These are phyloP conservation scores for Bacidia gigantensis DNA, from an alignment of 495 filamentous ascomycete species.

Conservation along the genomic window DNA sequence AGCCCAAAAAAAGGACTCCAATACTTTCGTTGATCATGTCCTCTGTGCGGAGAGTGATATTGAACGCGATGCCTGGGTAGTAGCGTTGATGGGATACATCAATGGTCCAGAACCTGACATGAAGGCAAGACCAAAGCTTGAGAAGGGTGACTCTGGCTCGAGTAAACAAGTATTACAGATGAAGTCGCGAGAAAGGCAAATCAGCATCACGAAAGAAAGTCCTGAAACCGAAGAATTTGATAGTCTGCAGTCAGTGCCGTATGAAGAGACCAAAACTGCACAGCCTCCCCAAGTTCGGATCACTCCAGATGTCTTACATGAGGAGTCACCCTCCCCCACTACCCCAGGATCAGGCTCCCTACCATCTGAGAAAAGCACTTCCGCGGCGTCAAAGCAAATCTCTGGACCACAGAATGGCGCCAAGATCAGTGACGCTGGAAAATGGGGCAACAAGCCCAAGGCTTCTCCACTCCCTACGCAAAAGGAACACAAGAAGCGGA, in stretches of 20 bases:
- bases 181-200: constrained; percentile 31
- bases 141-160: constrained; percentile 21
- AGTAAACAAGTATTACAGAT: constrained; percentile 16
- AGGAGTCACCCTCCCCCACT: constrained; percentile 31
- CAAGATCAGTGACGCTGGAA: constrained; percentile 70
- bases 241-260: constrained; percentile 64
- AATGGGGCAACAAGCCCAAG: constrained; percentile 68
- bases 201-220: constrained; percentile 29
- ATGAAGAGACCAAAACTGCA: constrained; percentile 67
- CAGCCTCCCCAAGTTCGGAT: constrained; percentile 44
- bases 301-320: constrained; percentile 19
- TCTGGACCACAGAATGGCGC: constrained; percentile 78
- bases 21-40: constrained; percentile 81
- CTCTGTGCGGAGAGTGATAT: constrained; percentile 88
- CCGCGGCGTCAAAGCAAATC: constrained; percentile 44
- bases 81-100: constrained; percentile 79
- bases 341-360: constrained; percentile 17
- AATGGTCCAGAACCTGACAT: constrained; percentile 51
- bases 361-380: constrained; percentile 10
- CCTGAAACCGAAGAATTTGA: constrained; percentile 30
- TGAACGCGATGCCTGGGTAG: constrained; percentile 90
- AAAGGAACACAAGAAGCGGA: constrained; percentile 72
- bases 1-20: constrained; percentile 93
- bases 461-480: constrained; percentile 48
- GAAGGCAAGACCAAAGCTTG: constrained; percentile 18